Evolutionary conservation across 1,284 basidiomycete genomes (phyloP).

Genomic region (Flammula alnicola): DNA sequence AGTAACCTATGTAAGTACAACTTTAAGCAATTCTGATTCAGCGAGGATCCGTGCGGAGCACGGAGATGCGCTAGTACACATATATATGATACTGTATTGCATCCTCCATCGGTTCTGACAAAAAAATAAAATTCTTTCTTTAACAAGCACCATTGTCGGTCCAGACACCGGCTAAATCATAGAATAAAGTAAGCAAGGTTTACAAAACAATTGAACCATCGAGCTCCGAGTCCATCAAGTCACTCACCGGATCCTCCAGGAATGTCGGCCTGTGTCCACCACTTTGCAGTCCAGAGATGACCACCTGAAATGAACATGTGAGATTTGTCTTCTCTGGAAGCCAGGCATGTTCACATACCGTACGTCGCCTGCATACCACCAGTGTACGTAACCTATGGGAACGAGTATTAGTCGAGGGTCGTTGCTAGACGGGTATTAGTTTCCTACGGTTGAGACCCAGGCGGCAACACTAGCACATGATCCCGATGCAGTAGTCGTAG

Average conservation of each 20-base stretch:
- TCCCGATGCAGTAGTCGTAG: slow-evolving; percentile 37
- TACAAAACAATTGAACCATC: neutral
- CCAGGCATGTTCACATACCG: slow-evolving; percentile 39
- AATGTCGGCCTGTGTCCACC: slow-evolving; percentile 63
- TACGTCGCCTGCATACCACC: slow-evolving; percentile 55
- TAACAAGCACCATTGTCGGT: slow-evolving; percentile 36
- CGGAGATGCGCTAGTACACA: too few species aligned
- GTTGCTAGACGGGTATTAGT: neutral
- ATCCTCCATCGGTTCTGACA: too few species aligned
- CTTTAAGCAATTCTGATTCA: too few species aligned
- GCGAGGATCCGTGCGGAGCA: too few species aligned
- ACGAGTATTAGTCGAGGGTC: slow-evolving; percentile 1
- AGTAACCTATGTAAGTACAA: too few species aligned
- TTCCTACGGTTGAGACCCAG: slow-evolving; percentile 50
- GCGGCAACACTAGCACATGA: slow-evolving; percentile 53
- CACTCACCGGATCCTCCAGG: slow-evolving; percentile 52
- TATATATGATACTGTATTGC: too few species aligned
- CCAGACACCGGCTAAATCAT: slow-evolving; percentile 38
- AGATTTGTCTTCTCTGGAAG: slow-evolving; percentile 1
- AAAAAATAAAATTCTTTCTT: too few species aligned
- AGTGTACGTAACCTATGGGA: slow-evolving; percentile 47
- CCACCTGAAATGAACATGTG: slow-evolving; percentile 32
- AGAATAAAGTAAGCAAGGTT: neutral
- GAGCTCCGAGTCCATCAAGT: too few species aligned
- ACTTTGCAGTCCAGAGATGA: slow-evolving; percentile 54